These are phyloP conservation scores for Solanum habrochaites DNA, from an alignment of 257 asterid species.

Conservation along the genomic window DNA sequence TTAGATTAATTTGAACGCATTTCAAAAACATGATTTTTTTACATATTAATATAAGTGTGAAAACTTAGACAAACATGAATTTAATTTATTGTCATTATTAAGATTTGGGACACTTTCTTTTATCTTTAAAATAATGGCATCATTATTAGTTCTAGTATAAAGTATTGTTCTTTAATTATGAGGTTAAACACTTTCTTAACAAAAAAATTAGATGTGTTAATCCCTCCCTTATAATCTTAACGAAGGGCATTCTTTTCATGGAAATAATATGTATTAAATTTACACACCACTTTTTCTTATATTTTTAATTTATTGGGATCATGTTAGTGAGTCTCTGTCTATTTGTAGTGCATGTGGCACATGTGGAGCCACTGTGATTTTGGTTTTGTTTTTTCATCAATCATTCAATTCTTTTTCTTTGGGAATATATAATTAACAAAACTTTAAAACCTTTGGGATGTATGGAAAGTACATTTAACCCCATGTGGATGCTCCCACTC, in stretches of 20 bases:
- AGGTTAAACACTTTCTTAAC: background rate
- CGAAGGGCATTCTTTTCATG: background rate
- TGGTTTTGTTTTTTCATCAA: background rate
- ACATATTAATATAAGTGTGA: background rate
- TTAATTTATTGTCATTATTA: background rate
- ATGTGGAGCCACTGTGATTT: conserved; percentile 11
- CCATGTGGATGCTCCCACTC: conserved; percentile 21
- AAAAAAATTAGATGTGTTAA: background rate
- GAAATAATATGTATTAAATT: background rate
- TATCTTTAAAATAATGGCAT: background rate
- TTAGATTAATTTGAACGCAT: too few species aligned
- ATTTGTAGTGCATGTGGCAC: conserved; percentile 1
- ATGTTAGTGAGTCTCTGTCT: background rate
- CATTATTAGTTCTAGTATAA: background rate
- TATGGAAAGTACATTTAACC: background rate
- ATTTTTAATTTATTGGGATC: background rate
- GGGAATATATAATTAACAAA: background rate
- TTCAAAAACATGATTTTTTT: too few species aligned
- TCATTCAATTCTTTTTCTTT: background rate
- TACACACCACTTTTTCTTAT: background rate
- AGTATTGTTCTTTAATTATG: background rate
- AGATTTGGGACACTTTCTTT: background rate
- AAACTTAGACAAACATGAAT: background rate
- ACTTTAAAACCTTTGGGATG: background rate
- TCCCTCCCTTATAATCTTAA: background rate